Base-by-base conservation (phyloP, 2,329 filamentous ascomycete genomes). In the Phialophora macrospora region DNA sequence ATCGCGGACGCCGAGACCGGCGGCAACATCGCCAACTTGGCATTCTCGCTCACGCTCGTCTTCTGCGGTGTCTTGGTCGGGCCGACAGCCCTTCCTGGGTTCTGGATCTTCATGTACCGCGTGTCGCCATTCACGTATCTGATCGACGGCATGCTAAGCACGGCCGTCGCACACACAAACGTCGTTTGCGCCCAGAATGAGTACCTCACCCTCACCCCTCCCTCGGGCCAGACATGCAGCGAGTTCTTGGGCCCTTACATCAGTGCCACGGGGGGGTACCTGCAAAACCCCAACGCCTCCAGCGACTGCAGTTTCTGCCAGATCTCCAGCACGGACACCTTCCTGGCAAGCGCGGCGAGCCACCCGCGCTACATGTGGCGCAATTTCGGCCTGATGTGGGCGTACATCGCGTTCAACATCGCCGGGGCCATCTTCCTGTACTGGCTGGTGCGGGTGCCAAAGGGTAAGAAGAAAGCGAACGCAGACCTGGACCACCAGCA, bases 101-200 rank as follows among this genome's bases (percentile, higher is more conserved):
- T 92, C 79, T 93, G 90, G 90, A 86, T 87, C 67, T 92, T 91
- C 79, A 92, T 92, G 89, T 90, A 91, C 76, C 55, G 90, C 57
- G 79, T 93, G 56, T 92, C 89, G 0, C 92, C 93, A 0, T 90
- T 97, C 72, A 93, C 90, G 0, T 97, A 96, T 75, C 80, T 95
- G 17, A 86, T 94, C 28, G 84, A 85, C 9, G 90, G 88, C 24
- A 87, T 96, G 80, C 77, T 94, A 0, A 84, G 88, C 0, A 85
- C 85, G 0, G 91, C 86, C 2, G 80, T 96, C 4, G 90, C 90
- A 48, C 88, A 90, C 72, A 86, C 86, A 0, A 56, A 78, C 0
- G 87, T 94, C 34, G 71, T 75, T 0, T 97, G 93, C 76, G 86
- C 90, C 0, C 69, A 75, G 5, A 90, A 90, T 74, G 93, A 97